Evolutionary conservation across 179 eudicot species (phyloP).

Genomic region (Vitellaria paradoxa): DNA sequence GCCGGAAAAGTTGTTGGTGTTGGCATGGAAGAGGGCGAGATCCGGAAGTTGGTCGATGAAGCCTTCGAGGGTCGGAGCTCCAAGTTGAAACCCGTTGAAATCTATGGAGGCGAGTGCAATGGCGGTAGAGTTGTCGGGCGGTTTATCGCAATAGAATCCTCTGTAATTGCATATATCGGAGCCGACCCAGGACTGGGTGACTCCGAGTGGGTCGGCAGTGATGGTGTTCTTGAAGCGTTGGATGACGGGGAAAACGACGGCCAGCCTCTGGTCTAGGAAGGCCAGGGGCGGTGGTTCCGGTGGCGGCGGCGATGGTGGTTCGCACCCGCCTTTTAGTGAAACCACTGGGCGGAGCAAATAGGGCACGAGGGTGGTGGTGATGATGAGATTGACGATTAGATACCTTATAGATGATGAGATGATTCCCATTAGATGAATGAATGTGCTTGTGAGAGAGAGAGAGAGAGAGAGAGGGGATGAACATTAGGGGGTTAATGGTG

Average conservation of each 20-base stretch:
- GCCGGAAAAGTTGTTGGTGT: constrained; percentile 74
- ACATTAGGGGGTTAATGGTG: neutral
- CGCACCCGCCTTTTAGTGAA: neutral
- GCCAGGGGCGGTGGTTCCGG: constrained; percentile 26
- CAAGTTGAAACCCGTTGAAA: constrained; percentile 69
- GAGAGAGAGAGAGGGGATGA: neutral
- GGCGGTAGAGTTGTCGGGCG: constrained; percentile 61
- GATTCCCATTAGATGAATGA: neutral
- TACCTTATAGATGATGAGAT: neutral
- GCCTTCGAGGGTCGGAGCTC: constrained; percentile 54
- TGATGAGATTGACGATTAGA: neutral
- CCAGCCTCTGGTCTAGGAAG: constrained; percentile 47
- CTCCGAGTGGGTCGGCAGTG: constrained; percentile 62
- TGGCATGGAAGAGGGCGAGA: constrained; percentile 78
- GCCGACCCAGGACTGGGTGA: constrained; percentile 75
- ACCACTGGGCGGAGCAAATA: too few species aligned
- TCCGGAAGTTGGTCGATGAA: constrained; percentile 81
- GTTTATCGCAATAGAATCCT: constrained; percentile 70
- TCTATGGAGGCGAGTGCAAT: constrained; percentile 61
- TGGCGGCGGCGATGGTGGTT: constrained; percentile 9
- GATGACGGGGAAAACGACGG: constrained; percentile 57
- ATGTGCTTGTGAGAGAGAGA: neutral
- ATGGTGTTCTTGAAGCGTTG: constrained; percentile 63
- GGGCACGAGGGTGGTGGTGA: neutral
- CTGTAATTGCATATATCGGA: constrained; percentile 62